Evolutionary conservation across 768 basidiomycete genomes (phyloP), one percentile per base, ranked within the genome.

Genomic region (Termitomyces heimii): DNA sequence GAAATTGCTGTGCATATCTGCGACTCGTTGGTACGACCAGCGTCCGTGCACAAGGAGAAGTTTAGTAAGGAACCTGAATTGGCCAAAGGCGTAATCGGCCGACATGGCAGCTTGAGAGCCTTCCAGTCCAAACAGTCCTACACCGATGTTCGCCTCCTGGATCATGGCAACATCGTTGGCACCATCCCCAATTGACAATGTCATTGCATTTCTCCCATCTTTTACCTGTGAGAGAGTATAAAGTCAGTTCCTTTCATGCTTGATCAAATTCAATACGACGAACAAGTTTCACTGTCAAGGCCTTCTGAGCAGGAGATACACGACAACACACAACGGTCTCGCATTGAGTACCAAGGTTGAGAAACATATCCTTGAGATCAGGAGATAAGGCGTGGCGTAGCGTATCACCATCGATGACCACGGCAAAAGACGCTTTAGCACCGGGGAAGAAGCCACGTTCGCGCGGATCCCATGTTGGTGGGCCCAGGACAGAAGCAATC

Each of bases 121-220:
- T 70, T 98, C 96, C 37, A 95, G 81, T 45, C 96, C 96, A 63
- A 92, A 83, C 28, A 98, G 75, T 22, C 96, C 96, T 66, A 94
- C 92, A 3, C 96, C 96, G 62, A 98, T 88, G 69, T 98, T 94
- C n/a, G 96, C 96, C 66, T 96, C 96, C 68, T 98, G 96, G 57
- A 98, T 98, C 96, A 98, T 98, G 6, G 95, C 94, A 24, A 98
- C 96, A 67, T 98, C 96, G 67, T 98, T 98, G 16, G 96, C 96
- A 54, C 93, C 94, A 65, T 98, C 96, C 10, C 96, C 96, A 54
- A 99, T 98, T 0, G 95, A 91, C 29, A 98, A 71, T 1, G 95
- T 96, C 96, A 98, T 97, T 0, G 94, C 94, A 50, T 92, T 87
- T 47, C 89, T 84, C 10, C 96, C 96, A 63, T 98, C 94, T 66